Evolutionary conservation across 1,284 basidiomycete species (phyloP), one percentile per base, ranked within the genome.

Genomic region (Phenoliferia sp.): DNA sequence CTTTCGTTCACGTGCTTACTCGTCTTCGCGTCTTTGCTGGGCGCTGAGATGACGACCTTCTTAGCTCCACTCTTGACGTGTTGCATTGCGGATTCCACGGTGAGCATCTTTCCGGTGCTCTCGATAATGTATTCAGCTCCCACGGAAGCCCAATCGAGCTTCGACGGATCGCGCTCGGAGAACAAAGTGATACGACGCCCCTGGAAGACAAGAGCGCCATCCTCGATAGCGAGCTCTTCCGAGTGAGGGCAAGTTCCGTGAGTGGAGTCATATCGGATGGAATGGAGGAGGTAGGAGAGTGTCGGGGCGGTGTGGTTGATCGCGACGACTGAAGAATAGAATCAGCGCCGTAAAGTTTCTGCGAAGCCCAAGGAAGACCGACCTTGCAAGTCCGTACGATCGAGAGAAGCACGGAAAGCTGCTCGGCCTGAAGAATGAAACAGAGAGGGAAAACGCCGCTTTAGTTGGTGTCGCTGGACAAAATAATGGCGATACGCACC

Each of bases 31-130:
- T 73, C 67, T 62, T 79, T 79, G 63, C 76, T 75, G 7, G 80
- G 80, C 6, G 80, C 80, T 4, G 78, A 79, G 66, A 81, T 80
- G 56, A 81, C 80, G 69, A 79, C 80, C 69, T 77, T 80, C n/a
- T 78, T 80, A 69, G 77, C 80, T 16, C 78, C 80, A 22, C 62
- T 56, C 19, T 67, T 67, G 62, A 81, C 75, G 71, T 81, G 80
- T 48, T 74, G 71, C n/a, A 72, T 64, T 2, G 80, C 80, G 50
- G 72, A 15, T n/a, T 59, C 62, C n/a, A 57, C 39, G 16, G 68
- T 69, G 12, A 50, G 35, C 32, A 63, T 52, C 64, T 70, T 70
- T n/a, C 70, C 68, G 34, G 70, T 70, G 34, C 55, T 71, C 34
- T 78, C 80, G 36, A 76, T 65, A 22, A 78, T 78, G 33, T 31